Base-by-base conservation (phyloP, 768 basidiomycete genomes). In the Xerocomus brunneocitrinus region DNA sequence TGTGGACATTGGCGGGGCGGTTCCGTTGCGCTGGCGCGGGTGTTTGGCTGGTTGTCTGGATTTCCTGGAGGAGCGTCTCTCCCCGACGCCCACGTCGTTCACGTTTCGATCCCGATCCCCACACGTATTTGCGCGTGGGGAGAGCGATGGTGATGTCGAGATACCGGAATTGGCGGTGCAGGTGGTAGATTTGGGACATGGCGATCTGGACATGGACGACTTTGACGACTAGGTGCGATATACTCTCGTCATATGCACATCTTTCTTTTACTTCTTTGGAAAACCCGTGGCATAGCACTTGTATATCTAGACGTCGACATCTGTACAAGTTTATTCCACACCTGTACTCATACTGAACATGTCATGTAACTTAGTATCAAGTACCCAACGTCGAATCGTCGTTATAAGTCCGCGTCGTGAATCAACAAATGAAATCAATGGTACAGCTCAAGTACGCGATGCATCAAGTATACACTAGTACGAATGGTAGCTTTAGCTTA, bases 11-110 rank as follows among this genome's bases (percentile, higher is more conserved):
- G 80, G 81, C 19, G 81, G 75, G 8, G 58, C 62, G 12, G 83
- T 85, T 5, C 83, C 86, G 22, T 55, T 89, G 30, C 67, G 73
- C 48, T 90, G 88, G 87, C 71, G 85, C 28, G 87, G 88, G 1
- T 91, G 88, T 66, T 63, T 69, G n/a, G 58, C 53, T 46, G 81
- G 81, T 0, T 90, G 88, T 65, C 62, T 91, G 50, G 75, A 76
- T 31, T 89, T 84, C 60, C 66, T 90, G 60, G 76, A 74, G 10
- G 56, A 12, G 19, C 19, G 19, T 19, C 19, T 19, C 19, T 16
- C n/a, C 16, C 36, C n/a, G n/a, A 2, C 52, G 24, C 31, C 31
- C 31, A 32, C 9, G 10, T 13, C 32, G 32, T 34, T 13, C 13
- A 3, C 12, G 32, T 34, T 34, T 5, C 32, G 5, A 34, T 34